phyloP scores from a whole-genome alignment of 2,329 filamentous ascomycete genomes.

The Curvularia sp. region DNA sequence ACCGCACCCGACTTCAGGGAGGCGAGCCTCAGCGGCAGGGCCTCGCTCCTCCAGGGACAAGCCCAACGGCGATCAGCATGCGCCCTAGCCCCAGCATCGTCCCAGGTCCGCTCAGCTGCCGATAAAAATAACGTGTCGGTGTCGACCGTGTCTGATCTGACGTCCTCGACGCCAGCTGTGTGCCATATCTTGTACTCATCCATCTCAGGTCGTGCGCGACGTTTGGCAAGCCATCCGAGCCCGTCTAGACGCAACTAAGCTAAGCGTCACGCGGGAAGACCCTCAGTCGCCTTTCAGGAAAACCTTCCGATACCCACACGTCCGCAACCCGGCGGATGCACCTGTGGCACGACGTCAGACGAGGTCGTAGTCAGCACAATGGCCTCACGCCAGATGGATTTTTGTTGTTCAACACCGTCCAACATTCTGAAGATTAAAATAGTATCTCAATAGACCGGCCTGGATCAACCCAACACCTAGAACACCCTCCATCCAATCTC shows the following conservation, averaged over 20 bases:
- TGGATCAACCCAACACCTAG: not conserved
- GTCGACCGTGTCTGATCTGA: slow-evolving; percentile 24
- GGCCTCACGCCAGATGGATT: not conserved
- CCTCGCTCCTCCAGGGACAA: slow-evolving; percentile 26
- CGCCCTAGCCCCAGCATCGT: slow-evolving; percentile 10
- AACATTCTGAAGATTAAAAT: no score
- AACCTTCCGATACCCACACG: slow-evolving; percentile 2
- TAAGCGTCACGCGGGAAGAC: not conserved
- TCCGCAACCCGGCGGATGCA: slow-evolving; percentile 9
- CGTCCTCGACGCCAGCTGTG: slow-evolving; percentile 15
- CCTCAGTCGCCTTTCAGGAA: not conserved
- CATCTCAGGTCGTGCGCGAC: not conserved
- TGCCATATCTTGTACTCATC: not conserved
- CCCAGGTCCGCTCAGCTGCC: slow-evolving; percentile 15
- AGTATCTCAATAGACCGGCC: not conserved
- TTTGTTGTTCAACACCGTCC: not conserved
- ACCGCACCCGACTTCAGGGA: slow-evolving; percentile 2
- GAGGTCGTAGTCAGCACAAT: not conserved
- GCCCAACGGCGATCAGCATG: slow-evolving; percentile 23
- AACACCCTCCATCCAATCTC: not conserved
- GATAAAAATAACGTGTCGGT: slow-evolving; percentile 23
- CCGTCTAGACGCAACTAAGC: not conserved
- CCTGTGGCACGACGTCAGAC: slow-evolving; percentile 10
- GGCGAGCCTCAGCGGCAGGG: slow-evolving; percentile 16
- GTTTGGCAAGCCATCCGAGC: not conserved